Percentiles rank a stretch among this genome's conserved stretches.
Evolutionary conservation across 2,329 filamentous ascomycete species (phyloP).

Genomic region (Xylariaceae sp.): DNA sequence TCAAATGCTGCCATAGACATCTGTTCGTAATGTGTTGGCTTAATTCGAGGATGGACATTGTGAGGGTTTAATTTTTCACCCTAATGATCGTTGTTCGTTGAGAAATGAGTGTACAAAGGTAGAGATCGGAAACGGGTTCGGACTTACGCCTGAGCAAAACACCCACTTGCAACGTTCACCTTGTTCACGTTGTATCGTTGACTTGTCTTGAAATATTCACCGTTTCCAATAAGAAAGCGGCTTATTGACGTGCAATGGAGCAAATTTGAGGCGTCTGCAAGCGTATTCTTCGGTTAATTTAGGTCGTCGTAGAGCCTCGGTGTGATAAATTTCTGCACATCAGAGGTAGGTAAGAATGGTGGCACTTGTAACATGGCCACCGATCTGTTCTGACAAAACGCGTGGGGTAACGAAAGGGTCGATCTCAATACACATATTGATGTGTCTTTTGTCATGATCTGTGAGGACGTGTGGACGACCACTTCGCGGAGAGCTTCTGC

Average conservation of each 20-base stretch:
- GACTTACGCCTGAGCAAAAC: background rate
- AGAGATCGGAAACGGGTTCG: background rate
- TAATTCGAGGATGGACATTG: background rate
- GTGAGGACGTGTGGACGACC: background rate
- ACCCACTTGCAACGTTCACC: background rate
- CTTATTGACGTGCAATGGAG: background rate
- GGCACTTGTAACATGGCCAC: background rate
- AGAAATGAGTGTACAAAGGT: background rate
- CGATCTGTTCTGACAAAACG: background rate
- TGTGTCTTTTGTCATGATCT: background rate
- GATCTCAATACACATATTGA: background rate
- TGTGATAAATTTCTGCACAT: background rate
- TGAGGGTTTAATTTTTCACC: background rate
- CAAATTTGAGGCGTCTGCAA: background rate
- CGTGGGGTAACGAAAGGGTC: background rate
- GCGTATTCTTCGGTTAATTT: constrained; percentile 3
- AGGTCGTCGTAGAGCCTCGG: background rate
- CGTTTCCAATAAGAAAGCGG: background rate
- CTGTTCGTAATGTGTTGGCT: background rate
- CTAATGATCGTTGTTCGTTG: background rate
- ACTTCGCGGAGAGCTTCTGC: background rate
- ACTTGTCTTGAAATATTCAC: constrained; percentile 1
- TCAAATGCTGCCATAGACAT: background rate
- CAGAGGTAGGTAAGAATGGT: background rate
- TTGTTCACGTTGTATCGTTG: background rate